Conservation (phyloP, 2,329 filamentous ascomycete species). For the Apiospora phragmitis region DNA sequence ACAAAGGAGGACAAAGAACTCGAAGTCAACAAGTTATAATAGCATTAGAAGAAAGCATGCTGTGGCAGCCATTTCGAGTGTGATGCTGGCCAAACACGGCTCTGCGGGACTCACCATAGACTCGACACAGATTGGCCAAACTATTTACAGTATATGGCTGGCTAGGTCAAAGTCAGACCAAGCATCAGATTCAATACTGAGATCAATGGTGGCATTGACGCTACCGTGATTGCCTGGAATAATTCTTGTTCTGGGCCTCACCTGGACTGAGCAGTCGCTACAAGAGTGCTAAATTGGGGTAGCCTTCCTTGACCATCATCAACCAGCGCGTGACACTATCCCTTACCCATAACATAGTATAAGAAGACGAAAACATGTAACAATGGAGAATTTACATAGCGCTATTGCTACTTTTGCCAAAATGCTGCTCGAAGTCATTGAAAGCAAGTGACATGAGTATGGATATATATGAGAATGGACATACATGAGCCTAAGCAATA, state of each 20-base stretch:
- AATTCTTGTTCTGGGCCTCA: neutral
- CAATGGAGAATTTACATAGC: no score
- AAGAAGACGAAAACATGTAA: no score
- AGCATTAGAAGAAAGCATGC: neutral
- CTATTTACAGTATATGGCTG: neutral
- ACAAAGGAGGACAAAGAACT: neutral
- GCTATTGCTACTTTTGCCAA: no score
- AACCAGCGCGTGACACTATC: neutral
- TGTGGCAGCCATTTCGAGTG: neutral
- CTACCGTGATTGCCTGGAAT: neutral
- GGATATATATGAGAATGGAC: no score
- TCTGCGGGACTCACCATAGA: neutral
- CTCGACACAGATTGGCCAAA: neutral
- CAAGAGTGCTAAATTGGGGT: neutral
- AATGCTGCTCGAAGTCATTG: no score
- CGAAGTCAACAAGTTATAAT: neutral
- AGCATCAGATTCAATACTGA: neutral
- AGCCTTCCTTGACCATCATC: neutral
- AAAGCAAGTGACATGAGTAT: no score
- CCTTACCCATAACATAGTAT: no score
- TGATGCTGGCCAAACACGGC: neutral
- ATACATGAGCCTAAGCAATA: no score
- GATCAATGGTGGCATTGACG: accelerated
- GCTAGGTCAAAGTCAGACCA: neutral
- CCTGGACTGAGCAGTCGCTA: neutral